Evolutionary conservation across 345 rosid genomes (phyloP), one percentile per base, ranked within the genome.

Genomic region (Psidium friedrichsthalianum): DNA sequence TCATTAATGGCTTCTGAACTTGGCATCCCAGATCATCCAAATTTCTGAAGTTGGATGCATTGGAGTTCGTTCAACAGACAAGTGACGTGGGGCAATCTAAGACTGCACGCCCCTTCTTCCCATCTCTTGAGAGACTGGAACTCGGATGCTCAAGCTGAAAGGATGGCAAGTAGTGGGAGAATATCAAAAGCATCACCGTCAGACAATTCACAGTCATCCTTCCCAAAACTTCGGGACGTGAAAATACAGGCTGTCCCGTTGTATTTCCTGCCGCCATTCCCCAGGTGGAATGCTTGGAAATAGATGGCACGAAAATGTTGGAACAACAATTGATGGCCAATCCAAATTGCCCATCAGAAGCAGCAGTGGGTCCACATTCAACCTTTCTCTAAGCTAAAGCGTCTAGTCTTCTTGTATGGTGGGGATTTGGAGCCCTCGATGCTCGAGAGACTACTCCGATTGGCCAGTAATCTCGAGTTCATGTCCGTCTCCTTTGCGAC

Each of bases 171-270:
- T 13, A 13, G 6, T 12, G 18, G 4, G 20, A n/a, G 69, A 2
- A 59, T 4, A n/a, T 59, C 69, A 59, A 59, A n/a, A n/a, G 69
- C 69, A 59, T 59, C 9, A 1, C 47, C 47, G 0, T 12, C 0
- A n/a, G 4, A 59, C 69, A 59, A n/a, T 1, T 59, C 69, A 58
- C 1, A 0, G 3, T 0, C 69, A n/a, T 59, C 10, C 2, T 59
- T 59, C 10, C 74, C 10, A 14, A 61, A 61, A 61, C 74, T 61
- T 6, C 2, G 10, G 2, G 13, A 0, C 0, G 40, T 61, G 40
- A 0, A 0, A 6, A 6, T 61, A 61, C 0, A 1, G 0, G 0
- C 1, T 61, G 20, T 27, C 40, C 5, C 2, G 0, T 27, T 61
- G 40, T 27, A 6, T 27, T 59, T 1, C 5, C 0, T 59, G 21